phyloP scores from a whole-genome alignment of 768 basidiomycete species.

The Agaricus sinodeliciosus region DNA sequence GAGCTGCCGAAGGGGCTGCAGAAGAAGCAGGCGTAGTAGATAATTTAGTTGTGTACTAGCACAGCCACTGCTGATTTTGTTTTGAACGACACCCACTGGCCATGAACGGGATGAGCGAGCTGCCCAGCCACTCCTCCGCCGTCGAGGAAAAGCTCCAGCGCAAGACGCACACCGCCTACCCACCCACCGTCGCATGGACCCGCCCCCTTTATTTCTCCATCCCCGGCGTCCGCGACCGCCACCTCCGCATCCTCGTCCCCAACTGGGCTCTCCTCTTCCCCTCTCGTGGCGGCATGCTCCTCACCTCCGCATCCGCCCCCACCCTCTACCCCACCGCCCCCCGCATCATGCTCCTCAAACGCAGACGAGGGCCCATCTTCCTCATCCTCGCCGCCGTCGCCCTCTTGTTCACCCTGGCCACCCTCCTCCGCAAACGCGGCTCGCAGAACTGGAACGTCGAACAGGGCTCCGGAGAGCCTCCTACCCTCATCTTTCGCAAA shows the following conservation, averaged over 20 bases:
- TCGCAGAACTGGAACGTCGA: conserved; percentile 24
- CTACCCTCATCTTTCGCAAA: conserved; percentile 65
- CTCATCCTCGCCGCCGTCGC: conserved; percentile 45
- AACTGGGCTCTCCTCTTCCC: conserved; percentile 42
- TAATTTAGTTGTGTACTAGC: neutral
- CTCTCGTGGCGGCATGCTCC: conserved; percentile 6
- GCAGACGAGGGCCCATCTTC: conserved; percentile 49
- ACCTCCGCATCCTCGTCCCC: conserved; percentile 52
- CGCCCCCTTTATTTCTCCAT: conserved; percentile 52
- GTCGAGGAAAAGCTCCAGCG: conserved; percentile 33
- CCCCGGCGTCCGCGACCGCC: conserved; percentile 49
- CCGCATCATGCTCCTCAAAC: conserved; percentile 32
- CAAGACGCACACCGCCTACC: conserved; percentile 22
- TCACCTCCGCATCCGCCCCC: neutral
- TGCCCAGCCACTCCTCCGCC: conserved; percentile 38
- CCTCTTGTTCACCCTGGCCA: conserved; percentile 39
- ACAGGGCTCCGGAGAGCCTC: conserved; percentile 32
- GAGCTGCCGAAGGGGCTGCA: conserved; percentile 73
- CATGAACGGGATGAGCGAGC: conserved; percentile 19
- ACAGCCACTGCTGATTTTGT: conserved; percentile 9
- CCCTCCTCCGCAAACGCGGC: conserved; percentile 3
- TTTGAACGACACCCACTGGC: neutral
- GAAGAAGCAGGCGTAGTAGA: conserved; percentile 53
- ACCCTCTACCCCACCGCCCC: conserved; percentile 10
- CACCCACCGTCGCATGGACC: conserved; percentile 35